A percentile compares a stretch with the other conserved stretches of the same genome.
Evolutionary conservation across 352 stramenopile genomes (phyloP).

Genomic region (Globisporangium viniferum): DNA sequence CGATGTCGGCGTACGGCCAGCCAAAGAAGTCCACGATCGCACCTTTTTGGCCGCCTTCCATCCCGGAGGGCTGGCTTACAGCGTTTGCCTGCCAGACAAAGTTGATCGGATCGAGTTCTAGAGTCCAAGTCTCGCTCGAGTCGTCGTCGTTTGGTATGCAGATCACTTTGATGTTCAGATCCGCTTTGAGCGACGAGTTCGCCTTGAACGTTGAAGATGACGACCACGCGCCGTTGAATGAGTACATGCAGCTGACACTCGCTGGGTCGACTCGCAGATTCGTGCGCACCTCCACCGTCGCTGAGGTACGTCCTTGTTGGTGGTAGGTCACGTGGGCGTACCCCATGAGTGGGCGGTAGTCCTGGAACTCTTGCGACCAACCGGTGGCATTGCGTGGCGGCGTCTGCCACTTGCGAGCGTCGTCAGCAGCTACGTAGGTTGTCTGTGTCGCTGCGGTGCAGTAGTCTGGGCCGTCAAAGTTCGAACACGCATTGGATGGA

Average conservation of each 20-base stretch:
- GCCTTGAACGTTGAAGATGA: conserved; percentile 22
- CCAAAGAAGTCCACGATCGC: conserved; percentile 71
- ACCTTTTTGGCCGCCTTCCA: conserved; percentile 49
- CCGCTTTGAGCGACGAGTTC: conserved; percentile 22
- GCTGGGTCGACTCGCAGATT: conserved; percentile 22
- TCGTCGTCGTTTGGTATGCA: conserved; percentile 20
- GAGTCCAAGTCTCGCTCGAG: conserved; percentile 22
- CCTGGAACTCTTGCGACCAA: not conserved
- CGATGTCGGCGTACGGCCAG: conserved; percentile 65
- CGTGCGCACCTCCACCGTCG: not conserved
- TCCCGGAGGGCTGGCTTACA: conserved; percentile 26
- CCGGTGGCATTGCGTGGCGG: not conserved
- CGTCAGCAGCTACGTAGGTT: conserved; percentile 18
- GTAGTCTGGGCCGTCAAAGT: conserved; percentile 31
- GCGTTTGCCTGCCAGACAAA: conserved; percentile 55
- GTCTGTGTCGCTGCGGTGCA: conserved; percentile 24
- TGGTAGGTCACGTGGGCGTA: not conserved
- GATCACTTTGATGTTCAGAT: conserved; percentile 30
- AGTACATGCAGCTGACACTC: conserved; percentile 28
- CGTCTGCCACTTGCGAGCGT: conserved; percentile 12
- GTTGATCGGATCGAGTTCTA: conserved; percentile 57
- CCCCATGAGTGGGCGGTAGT: not conserved
- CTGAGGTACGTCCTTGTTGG: not conserved
- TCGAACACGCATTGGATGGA: conserved; percentile 24
- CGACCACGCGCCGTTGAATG: conserved; percentile 30